Percentiles rank a stretch among this genome's conserved stretches.
These are phyloP conservation scores for Talaromyces sp. DNA, from an alignment of 2,329 filamentous ascomycete species.

Conservation along the genomic window DNA sequence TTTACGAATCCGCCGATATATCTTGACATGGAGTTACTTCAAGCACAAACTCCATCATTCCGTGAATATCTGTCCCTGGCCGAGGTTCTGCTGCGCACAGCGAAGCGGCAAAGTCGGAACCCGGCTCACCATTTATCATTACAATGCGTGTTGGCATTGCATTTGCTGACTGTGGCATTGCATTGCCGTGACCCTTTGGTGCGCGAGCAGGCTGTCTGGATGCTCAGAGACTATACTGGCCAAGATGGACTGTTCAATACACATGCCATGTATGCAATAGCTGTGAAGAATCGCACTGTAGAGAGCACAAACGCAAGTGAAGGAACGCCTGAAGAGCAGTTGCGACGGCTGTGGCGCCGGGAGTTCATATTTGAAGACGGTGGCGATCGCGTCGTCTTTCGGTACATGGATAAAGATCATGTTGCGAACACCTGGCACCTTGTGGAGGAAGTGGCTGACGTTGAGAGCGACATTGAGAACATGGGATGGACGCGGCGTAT, in stretches of 20 bases:
- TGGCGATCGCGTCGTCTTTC: constrained; percentile 4
- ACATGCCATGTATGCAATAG: constrained; percentile 5
- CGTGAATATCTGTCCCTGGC: constrained; percentile 12
- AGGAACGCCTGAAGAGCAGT: constrained; percentile 6
- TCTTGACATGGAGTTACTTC: constrained; percentile 9
- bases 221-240: constrained; percentile 10
- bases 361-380: constrained; percentile 10
- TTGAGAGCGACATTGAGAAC: neutral
- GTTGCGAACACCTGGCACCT: neutral
- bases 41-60: constrained; percentile 1
- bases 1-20: constrained; percentile 5
- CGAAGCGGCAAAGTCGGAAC: constrained; percentile 2
- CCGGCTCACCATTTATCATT: neutral
- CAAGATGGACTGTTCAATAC: constrained; percentile 9
- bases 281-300: constrained; percentile 1
- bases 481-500: neutral
- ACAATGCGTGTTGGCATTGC: neutral
- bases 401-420: constrained; percentile 9
- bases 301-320: constrained; percentile 3
- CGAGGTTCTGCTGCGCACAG: constrained; percentile 6
- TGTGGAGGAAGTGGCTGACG: constrained; percentile 2
- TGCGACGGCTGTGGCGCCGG: constrained; percentile 10
- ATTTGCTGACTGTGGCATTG: constrained; percentile 2
- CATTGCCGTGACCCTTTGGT: constrained; percentile 10
- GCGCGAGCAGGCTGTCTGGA: constrained; percentile 5